Conservation (phyloP, 1,284 basidiomycete species). For the Rhodotorula sp. region DNA sequence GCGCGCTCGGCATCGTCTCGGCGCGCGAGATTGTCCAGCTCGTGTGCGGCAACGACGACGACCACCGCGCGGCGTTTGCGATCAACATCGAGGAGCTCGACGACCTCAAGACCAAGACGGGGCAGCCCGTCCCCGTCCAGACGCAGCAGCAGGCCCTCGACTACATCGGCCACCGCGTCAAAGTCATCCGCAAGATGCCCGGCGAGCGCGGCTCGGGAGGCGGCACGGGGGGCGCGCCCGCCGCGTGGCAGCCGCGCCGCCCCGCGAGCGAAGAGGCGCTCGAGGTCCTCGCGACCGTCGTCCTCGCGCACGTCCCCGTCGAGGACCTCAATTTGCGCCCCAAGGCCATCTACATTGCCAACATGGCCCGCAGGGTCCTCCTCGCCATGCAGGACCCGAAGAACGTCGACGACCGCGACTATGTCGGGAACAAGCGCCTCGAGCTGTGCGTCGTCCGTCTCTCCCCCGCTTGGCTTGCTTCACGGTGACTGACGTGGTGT, state of each 20-base stretch:
- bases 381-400: constrained; percentile 96
- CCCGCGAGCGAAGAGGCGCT: constrained; percentile 92
- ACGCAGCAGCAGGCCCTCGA: constrained; percentile 94
- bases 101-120: constrained; percentile 59
- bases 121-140: constrained; percentile 57
- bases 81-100: constrained; percentile 88
- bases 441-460: constrained; percentile 70
- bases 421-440: constrained; percentile 98
- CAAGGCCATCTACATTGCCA: constrained; percentile 96
- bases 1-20: constrained; percentile 92
- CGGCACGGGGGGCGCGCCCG: not conserved
- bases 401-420: constrained; percentile 98
- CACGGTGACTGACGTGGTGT: not conserved
- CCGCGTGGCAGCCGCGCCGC: constrained; percentile 61
- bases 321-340: constrained; percentile 85
- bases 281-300: constrained; percentile 94
- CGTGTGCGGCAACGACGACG: constrained; percentile 88
- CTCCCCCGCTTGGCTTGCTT: constrained; percentile 19
- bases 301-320: constrained; percentile 95
- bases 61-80: constrained; percentile 84
- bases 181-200: constrained; percentile 71
- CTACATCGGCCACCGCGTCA: constrained; percentile 90
- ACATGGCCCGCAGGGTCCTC: constrained; percentile 94
- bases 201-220: constrained; percentile 53
- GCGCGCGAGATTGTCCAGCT: constrained; percentile 97